phyloP scores from a whole-genome alignment of 1,284 basidiomycete species.

The Vanrija humicola region DNA sequence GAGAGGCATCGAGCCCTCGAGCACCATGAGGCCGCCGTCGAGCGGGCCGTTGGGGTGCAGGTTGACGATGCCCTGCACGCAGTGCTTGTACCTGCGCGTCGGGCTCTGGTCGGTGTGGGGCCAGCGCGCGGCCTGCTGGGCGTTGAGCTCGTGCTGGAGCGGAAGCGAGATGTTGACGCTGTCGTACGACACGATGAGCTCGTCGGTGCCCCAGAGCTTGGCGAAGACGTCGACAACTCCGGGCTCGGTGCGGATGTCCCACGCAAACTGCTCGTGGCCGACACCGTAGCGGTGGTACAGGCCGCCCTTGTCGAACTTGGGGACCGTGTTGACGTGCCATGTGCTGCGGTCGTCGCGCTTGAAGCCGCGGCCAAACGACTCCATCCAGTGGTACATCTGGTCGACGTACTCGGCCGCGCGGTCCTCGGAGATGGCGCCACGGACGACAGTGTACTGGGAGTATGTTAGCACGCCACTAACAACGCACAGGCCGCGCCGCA shows the following conservation, averaged over 20 bases:
- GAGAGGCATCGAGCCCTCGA: conserved; percentile 40
- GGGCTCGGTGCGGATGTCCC: conserved; percentile 47
- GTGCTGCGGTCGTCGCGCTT: conserved; percentile 44
- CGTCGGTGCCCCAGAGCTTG: conserved; percentile 48
- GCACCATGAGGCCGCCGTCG: conserved; percentile 50
- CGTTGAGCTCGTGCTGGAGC: conserved; percentile 24
- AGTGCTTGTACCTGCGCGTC: conserved; percentile 40
- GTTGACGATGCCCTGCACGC: conserved; percentile 50
- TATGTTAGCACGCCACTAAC: not conserved
- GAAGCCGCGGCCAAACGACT: conserved; percentile 44
- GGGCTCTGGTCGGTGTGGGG: conserved; percentile 49
- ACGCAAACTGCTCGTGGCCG: conserved; percentile 47
- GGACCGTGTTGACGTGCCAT: conserved; percentile 41
- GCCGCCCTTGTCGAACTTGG: conserved; percentile 37
- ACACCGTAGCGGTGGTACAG: conserved; percentile 39
- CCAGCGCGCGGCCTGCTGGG: conserved; percentile 31
- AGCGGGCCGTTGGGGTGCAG: conserved; percentile 45
- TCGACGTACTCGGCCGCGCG: conserved; percentile 38
- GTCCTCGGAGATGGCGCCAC: conserved; percentile 34
- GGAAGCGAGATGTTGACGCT: conserved; percentile 47
- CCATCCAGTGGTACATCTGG: conserved; percentile 42
- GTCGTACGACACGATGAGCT: conserved; percentile 46
- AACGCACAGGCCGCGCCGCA: not conserved
- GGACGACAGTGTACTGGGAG: conserved; percentile 42
- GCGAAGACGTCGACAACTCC: conserved; percentile 41